Base-by-base conservation (phyloP, 768 basidiomycete species). In the Naganishia vaughanmartiniae region DNA sequence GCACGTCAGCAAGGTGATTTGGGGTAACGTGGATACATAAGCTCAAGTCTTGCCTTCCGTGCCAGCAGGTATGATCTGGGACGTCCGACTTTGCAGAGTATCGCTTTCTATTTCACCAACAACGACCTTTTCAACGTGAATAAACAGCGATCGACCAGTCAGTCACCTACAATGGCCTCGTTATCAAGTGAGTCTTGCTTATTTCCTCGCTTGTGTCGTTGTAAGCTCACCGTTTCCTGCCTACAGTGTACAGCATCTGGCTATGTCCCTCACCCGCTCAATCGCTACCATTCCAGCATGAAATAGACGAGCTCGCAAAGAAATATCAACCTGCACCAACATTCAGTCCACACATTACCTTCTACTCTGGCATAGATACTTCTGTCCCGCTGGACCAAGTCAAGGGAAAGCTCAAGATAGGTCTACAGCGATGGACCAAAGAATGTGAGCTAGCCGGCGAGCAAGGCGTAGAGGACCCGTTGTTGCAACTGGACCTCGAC, bases 181-280 rank as follows among this genome's bases (percentile, higher is more conserved):
- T 15, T 42, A 42, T 15, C 9, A 42, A 42, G 42, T 42, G 4
- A n/a, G 48, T 51, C n/a, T n/a, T 7, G n/a, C 48, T 51, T 7
- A 3, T n/a, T 51, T 3, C 7, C 48, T 24, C 24, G 19, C 24
- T n/a, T n/a, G 24, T 17, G 6, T 51, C 48, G n/a, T 46, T 15
- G 6, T 24, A 6, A 51, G 4, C n/a, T 7, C 24, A 51, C 12
- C n/a, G 7, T 26, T 26, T n/a, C 9, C 42, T 42, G 21, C 39
- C 4, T 63, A 1, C 33, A 63, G 60, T 63, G 60, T 63, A 63
- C 39, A 63, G 60, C 42, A 45, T 63, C 39, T 63, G 60, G 60
- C 30, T 63, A 19, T 45, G 60, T 42, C 60, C 60, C 9, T 30
- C 26, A 15, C 39, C 60, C 1, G 3, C 60, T 14, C 31, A 63